These are phyloP conservation scores for Sporothrix pseudoabietina DNA, from an alignment of 2,329 filamentous ascomycete genomes.

Conservation along the genomic window DNA sequence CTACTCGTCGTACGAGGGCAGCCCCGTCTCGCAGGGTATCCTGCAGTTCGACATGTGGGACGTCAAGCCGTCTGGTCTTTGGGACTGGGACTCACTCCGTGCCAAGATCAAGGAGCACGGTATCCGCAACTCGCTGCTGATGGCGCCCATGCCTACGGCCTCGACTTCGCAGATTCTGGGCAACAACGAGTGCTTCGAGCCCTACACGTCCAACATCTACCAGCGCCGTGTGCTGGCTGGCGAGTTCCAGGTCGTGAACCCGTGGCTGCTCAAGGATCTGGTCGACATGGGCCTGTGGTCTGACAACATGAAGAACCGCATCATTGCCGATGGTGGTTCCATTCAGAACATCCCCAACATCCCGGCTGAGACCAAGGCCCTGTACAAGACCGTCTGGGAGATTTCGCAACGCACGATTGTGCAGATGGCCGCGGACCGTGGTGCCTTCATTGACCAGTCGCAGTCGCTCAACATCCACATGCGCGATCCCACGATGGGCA, in stretches of 20 bases:
- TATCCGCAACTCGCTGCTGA: slow-evolving; percentile 90
- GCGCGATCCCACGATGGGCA: slow-evolving; percentile 99
- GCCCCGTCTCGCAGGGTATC: slow-evolving; percentile 89
- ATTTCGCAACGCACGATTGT: slow-evolving; percentile 94
- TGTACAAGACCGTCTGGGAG: slow-evolving; percentile 99
- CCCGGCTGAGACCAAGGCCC: slow-evolving; percentile 87
- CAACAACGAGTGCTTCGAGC: slow-evolving; percentile 99
- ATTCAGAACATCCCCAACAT: slow-evolving; percentile 98
- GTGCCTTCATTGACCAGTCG: slow-evolving; percentile 98
- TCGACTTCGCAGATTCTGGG: slow-evolving; percentile 97
- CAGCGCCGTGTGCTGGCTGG: slow-evolving; percentile 95
- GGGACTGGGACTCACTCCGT: slow-evolving; percentile 93
- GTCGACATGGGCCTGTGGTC: slow-evolving; percentile 98
- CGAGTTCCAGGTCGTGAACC: slow-evolving; percentile 99
- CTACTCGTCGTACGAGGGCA: slow-evolving; percentile 90
- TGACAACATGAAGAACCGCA: slow-evolving; percentile 99
- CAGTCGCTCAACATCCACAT: slow-evolving; percentile 99
- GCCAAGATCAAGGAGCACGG: slow-evolving; percentile 89
- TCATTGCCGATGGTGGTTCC: slow-evolving; percentile 94
- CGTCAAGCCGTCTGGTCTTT: slow-evolving; percentile 87
- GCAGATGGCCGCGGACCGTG: slow-evolving; percentile 97
- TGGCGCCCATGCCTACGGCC: slow-evolving; percentile 97
- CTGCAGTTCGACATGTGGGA: slow-evolving; percentile 99
- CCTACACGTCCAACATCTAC: slow-evolving; percentile 99
- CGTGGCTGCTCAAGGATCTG: slow-evolving; percentile 96